Percentiles rank a stretch among this genome's conserved stretches.
Evolutionary conservation across 2,329 filamentous ascomycete genomes (phyloP).

Genomic region (Fusarium sp.): DNA sequence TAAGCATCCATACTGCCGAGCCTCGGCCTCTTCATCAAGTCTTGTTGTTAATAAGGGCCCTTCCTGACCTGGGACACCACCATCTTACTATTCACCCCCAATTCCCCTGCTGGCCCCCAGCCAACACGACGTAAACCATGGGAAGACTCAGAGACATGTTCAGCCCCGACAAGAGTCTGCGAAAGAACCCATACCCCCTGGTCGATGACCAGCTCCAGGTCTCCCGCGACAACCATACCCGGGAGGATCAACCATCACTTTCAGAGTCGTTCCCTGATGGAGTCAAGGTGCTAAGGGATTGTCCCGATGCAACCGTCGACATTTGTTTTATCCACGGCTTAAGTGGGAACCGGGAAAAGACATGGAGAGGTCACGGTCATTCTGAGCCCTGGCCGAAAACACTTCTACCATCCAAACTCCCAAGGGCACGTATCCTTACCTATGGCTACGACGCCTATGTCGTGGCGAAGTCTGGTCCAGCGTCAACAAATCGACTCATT

Average conservation of each 20-base stretch:
- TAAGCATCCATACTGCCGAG: not conserved
- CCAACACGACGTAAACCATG: not conserved
- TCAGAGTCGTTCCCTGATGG: constrained; percentile 22
- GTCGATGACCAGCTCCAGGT: not conserved
- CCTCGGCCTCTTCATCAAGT: not conserved
- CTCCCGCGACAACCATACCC: not conserved
- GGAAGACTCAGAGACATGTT: not conserved
- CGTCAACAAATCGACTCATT: constrained; percentile 41
- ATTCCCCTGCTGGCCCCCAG: not conserved
- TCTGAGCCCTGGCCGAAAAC: constrained; percentile 50
- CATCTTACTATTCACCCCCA: not conserved
- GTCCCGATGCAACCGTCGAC: constrained; percentile 19
- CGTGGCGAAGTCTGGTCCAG: constrained; percentile 31
- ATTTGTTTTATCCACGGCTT: constrained; percentile 57
- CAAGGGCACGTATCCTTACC: constrained; percentile 51
- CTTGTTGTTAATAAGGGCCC: not conserved
- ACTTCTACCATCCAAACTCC: constrained; percentile 47
- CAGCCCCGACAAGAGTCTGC: not conserved
- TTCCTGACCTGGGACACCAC: not conserved
- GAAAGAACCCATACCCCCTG: not conserved
- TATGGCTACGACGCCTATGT: constrained; percentile 56
- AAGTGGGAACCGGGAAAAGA: constrained; percentile 52
- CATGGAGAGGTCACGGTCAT: constrained; percentile 51
- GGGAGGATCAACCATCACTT: not conserved
- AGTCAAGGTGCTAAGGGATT: constrained; percentile 16